A percentile compares a stretch with the other conserved stretches of the same genome.
These are phyloP conservation scores for Geotrichum reessii DNA, from an alignment of 1,139 yeast genomes.

Conservation along the genomic window DNA sequence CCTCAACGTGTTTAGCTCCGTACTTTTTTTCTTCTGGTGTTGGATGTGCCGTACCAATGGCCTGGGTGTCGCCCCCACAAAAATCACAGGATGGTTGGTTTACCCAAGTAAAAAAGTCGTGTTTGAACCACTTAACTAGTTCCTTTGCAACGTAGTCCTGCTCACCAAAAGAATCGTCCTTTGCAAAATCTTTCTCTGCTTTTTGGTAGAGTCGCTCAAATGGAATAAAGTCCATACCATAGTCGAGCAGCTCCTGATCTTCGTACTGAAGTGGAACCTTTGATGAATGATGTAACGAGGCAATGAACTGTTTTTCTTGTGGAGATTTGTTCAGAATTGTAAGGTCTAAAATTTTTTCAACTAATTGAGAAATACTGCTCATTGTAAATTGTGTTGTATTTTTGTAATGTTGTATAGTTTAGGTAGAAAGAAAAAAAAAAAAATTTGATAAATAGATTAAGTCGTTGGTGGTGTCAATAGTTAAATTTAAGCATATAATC, in stretches of 20 bases:
- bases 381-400: background rate
- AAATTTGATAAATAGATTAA: background rate
- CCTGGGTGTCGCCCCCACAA: constrained; percentile 46
- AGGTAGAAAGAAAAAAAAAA: background rate
- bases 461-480: background rate
- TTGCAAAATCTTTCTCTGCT: constrained; percentile 38
- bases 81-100: constrained; percentile 57
- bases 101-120: constrained; percentile 79
- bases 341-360: background rate
- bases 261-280: constrained; percentile 37
- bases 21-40: constrained; percentile 39
- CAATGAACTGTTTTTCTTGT: constrained; percentile 8
- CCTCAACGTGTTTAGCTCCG: constrained; percentile 54
- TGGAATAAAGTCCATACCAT: constrained; percentile 40
- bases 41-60: constrained; percentile 38
- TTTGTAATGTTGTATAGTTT: background rate
- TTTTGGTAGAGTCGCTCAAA: constrained; percentile 35
- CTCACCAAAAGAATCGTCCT: constrained; percentile 41
- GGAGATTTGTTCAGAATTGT: background rate
- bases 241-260: constrained; percentile 33
- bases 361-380: background rate
- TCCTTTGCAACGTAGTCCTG: constrained; percentile 69
- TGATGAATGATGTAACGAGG: constrained; percentile 6
- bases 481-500: background rate
- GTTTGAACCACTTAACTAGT: constrained; percentile 66